Base-by-base conservation (phyloP, 306 rosid species). In the Senna tora region DNA sequence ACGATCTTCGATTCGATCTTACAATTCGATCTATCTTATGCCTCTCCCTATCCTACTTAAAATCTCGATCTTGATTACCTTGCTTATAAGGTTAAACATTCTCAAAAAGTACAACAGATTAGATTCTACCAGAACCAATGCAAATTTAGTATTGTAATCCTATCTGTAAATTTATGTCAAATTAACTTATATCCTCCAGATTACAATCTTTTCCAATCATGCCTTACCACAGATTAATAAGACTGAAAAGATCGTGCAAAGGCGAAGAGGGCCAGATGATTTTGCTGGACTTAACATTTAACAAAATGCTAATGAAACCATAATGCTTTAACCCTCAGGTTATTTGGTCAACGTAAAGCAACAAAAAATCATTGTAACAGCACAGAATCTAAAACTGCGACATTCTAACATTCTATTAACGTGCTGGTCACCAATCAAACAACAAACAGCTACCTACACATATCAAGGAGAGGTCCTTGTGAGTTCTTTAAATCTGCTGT, bases 321-420 rank as follows among this genome's bases (percentile, higher is more conserved):
- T 25, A 47, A 57, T 57, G 45, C 41, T 67, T 56, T 56, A 72
- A 33, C 15, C 28, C 38, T 30, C 12, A 46, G 17, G 19, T 46
- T 15, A 66, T 15, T 46, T 46, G 71, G 57, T 46, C 59, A 67
- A 49, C 34, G 17, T 22, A 59, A 60, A 41, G 45, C 39, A n/a
- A 52, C 21, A 9, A 43, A 28, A 51, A 51, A 20, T 52, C 67
- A 71, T 9, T 9, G 5, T 21, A 67, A 47, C 52, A 54, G 56
- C 67, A 54, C 49, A 54, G 15, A 17, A 42, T 42, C 49, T 45
- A 17, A 5, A 53, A 52, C 11, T 36, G 65, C 50, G 41, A 69
- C 57, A 69, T 36, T 60, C n/a, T 28, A 51, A 69, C 57, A 69
- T 36, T 60, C n/a, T 28, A 46, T 46, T 47, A 20, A 61, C 39